A percentile compares a stretch with the other conserved stretches of the same genome.
These are phyloP conservation scores for Botrytis deweyae DNA, from an alignment of 2,329 filamentous ascomycete species.

Conservation along the genomic window DNA sequence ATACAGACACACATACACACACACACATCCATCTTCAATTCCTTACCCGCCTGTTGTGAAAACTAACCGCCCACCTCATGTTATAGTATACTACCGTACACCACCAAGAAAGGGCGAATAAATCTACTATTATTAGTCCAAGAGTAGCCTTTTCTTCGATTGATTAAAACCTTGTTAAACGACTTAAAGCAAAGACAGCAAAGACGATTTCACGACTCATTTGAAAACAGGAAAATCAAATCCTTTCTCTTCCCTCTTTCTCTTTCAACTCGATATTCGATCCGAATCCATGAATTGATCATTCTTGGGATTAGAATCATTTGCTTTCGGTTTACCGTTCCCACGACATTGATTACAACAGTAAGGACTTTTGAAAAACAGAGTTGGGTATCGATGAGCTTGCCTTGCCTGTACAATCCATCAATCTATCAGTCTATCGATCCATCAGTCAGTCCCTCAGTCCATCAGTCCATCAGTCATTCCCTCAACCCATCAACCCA, in stretches of 20 bases:
- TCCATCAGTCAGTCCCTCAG: not conserved
- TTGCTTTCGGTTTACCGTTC: not conserved
- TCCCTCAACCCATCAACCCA: not conserved
- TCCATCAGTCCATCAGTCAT: not conserved
- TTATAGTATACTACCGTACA: not conserved
- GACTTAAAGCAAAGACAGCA: not conserved
- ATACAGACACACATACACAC: not conserved
- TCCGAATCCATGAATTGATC: not conserved
- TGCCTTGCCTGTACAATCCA: not conserved
- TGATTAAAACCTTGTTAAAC: not conserved
- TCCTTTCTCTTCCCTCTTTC: not conserved
- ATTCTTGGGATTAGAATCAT: not conserved
- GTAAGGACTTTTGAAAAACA: not conserved
- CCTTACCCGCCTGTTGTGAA: not conserved
- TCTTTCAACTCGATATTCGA: not conserved
- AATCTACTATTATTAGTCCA: not conserved
- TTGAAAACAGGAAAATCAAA: not conserved
- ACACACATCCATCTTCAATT: not conserved
- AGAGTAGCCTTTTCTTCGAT: not conserved
- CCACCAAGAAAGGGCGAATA: not conserved
- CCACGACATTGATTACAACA: not conserved
- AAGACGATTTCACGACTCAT: slow-evolving; percentile 3
- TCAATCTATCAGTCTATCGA: not conserved
- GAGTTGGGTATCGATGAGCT: not conserved
- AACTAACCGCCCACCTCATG: slow-evolving; percentile 2